These are phyloP conservation scores for Pseudogymnoascus sp. DNA, from an alignment of 2,329 filamentous ascomycete genomes.

Conservation along the genomic window DNA sequence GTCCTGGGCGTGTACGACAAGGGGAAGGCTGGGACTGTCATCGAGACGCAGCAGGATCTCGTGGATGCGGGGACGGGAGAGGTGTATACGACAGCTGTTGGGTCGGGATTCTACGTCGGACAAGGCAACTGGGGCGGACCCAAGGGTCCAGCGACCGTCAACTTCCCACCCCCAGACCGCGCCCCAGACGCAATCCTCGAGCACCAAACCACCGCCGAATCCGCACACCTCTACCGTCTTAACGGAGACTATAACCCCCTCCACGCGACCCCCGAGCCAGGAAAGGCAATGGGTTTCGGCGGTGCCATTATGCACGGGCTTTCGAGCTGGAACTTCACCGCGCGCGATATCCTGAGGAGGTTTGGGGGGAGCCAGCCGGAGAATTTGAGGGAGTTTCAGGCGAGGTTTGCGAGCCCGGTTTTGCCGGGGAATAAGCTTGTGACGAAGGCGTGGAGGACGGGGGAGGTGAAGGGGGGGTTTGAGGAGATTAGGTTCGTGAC, in stretches of 20 bases:
- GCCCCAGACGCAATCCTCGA: slow-evolving; percentile 64
- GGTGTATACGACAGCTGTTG: slow-evolving; percentile 52
- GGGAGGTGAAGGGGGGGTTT: slow-evolving; percentile 52
- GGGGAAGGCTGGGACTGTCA: slow-evolving; percentile 61
- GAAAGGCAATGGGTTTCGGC: slow-evolving; percentile 79
- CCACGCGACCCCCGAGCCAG: slow-evolving; percentile 76
- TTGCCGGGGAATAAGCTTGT: slow-evolving; percentile 72
- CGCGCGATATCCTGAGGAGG: slow-evolving; percentile 61
- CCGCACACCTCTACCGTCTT: slow-evolving; percentile 70
- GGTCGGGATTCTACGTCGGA: slow-evolving; percentile 60
- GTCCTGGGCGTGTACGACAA: slow-evolving; percentile 68
- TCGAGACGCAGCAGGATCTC: slow-evolving; percentile 60
- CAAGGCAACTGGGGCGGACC: slow-evolving; percentile 80
- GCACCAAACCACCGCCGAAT: slow-evolving; percentile 65
- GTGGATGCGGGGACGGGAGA: slow-evolving; percentile 57
- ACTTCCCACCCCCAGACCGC: slow-evolving; percentile 67
- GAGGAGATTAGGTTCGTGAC: slow-evolving; percentile 77
- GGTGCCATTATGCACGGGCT: slow-evolving; percentile 84
- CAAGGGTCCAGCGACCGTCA: slow-evolving; percentile 75
- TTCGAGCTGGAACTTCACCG: slow-evolving; percentile 74
- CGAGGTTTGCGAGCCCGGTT: slow-evolving; percentile 81
- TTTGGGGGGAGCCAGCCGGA: slow-evolving; percentile 68
- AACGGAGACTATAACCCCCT: slow-evolving; percentile 92
- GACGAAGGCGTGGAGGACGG: slow-evolving; percentile 71
- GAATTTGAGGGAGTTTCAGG: slow-evolving; percentile 80